Evolutionary conservation across 2,329 filamentous ascomycete species (phyloP), one percentile per base, ranked within the genome.

Genomic region (Leptographium lundbergii): DNA sequence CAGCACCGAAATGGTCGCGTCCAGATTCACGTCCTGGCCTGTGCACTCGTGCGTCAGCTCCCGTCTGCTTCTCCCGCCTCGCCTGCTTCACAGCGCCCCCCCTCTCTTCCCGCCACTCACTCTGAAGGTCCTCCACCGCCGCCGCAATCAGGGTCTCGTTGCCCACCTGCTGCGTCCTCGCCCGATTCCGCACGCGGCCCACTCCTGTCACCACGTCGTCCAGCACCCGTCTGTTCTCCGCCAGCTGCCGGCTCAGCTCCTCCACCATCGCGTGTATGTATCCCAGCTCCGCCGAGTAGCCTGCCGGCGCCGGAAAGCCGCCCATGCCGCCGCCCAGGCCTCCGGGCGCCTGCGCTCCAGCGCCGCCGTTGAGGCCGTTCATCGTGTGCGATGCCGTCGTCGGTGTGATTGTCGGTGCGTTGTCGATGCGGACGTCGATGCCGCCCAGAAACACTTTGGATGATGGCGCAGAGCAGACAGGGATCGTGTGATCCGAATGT

Each of bases 231-330:
- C 81, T 75, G 67, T 84, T 85, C 57, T 84, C 81, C 14, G 81
- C 78, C 34, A 86, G 74, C 67, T 85, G 81, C 39, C 80, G 77
- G 65, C 82, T 84, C 54, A 86, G 74, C 67, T 85, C 81, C 66
- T 87, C 84, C 13, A 87, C 83, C 79, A 86, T 82, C 63, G 76
- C 75, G 67, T 86, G 85, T 66, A 87, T 84, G 70, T 84, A 82
- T 67, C 84, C 85, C 61, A 87, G 77, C 69, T 87, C 84, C 57
- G 82, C 79, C 69, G 86, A 82, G 68, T 87, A 83, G 54, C 82
- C 83, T 22, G 83, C 84, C n/a, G 83, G 83, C 19, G 81, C 84
- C 17, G 83, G 82, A 52, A 78, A 75, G 54, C 76, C 74, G 60
- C 78, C 67, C 68, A 74, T 72, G 56, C 74, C 75, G 47, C 63